Evolutionary conservation across 1,284 basidiomycete genomes (phyloP), one percentile per base, ranked within the genome.

Genomic region (Chalciporus sp.): DNA sequence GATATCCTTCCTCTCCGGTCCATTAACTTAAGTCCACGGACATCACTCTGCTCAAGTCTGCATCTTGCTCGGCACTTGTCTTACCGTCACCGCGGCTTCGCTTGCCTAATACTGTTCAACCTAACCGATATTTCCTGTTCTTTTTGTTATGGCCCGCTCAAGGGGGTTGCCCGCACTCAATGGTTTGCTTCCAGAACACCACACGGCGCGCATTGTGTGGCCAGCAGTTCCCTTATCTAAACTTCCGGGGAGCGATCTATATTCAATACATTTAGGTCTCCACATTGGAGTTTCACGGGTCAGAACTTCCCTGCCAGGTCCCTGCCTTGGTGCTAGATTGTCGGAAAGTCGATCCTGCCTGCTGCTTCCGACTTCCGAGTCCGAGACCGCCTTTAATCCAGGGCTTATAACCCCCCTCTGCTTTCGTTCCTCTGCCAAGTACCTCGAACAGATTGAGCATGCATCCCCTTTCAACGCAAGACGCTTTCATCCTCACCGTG

Each of bases 1-100:
- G 67, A 66, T 68, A 68, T 58, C 59, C 61, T 68, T 72, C 70
- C 68, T 65, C 60, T 68, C 67, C 62, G 64, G 66, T 70, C 60
- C 51, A 68, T 68, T 68, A 72, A 72, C 67, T 69, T 69, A 69
- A 69, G 61, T 69, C 68, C 68, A 73, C 68, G 68, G 68, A 73
- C 68, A 72, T 69, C 64, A 59, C 64, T 52, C 65, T 62, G 61
- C 50, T 67, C 53, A 51, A 58, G 62, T 59, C 46, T 69, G 56
- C 58, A 64, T 56, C 53, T 49, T 69, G 65, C 59, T 69, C 67
- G 70, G 70, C 70, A 69, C 61, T 59, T 58, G 67, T 59, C 49
- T 44, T 71, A 56, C 67, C 71, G 71, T 72, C 65, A 72, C 71
- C 68, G 71, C 65, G 71, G 70, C 63, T 60, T 72, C 71, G 67